Base-by-base conservation (phyloP, 352 stramenopile genomes). In the Halophytophthora batemanensis region DNA sequence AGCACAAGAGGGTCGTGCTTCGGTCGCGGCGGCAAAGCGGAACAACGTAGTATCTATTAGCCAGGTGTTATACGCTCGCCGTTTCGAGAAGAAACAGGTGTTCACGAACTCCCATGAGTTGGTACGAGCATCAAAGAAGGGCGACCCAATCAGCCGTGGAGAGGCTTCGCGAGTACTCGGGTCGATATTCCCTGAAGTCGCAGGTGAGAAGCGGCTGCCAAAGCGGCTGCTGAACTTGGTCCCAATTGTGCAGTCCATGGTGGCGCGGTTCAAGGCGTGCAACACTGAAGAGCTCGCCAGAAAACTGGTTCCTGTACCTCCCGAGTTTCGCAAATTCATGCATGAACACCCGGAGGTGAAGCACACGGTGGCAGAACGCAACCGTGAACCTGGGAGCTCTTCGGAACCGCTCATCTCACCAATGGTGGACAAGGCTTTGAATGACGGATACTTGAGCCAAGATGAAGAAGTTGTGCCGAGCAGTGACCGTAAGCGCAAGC, bases 371-470 rank as follows among this genome's bases (percentile, higher is more conserved):
- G 40, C 45, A 21, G 61, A 59, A 10, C 43, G 53, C 23, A 41
- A 40, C 14, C 43, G 28, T 11, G 38, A 62, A 36, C 15, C 11
- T 25, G 42, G 41, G 22, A 18, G 8, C 29, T 50, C 44, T 33
- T 47, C 36, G 1, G 35, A 63, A 25, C 44, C 61, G 1, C 28
- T 71, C 6, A 28, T 78, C 6, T 17, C 39, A 10, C 57, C 56
- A 6, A 59, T 77, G 15, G 44, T 68, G 43, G 29, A 37, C 3
- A 74, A 64, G 40, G 61, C 58, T 2, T 42, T 82, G 10, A 65
- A 83, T 37, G 74, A 77, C 35, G 78, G 66, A 43, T 90, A 87
- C 41, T 22, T 83, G 17, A 91, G 64, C 23, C 80, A 91, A 55
- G 50, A 50, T 42, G 72, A 79, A 28, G 66, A 22, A 28, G 39